Evolutionary conservation across 306 rosid species (phyloP), one percentile per base, ranked within the genome.

Genomic region (Castanopsis chinensis): DNA sequence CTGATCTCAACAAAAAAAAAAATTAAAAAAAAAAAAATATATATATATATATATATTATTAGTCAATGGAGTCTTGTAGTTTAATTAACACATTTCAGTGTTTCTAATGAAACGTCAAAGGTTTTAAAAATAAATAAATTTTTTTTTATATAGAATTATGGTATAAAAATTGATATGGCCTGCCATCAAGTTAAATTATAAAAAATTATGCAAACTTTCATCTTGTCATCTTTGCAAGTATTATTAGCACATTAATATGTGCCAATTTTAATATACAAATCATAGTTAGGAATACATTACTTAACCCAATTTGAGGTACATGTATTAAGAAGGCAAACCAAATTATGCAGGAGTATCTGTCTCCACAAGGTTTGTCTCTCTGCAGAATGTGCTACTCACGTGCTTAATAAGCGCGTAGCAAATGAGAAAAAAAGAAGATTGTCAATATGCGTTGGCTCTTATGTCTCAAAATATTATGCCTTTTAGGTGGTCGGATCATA

Each of bases 401-500:
- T 18, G 67, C 77, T 20, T 15, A 1, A 32, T 10, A 21, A 28
- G 73, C 73, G 78, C 73, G 67, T 72, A 33, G 4, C 27, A 18
- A 12, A 49, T 12, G 53, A 49, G 17, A 10, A 49, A 13, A 41
- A 41, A 41, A 41, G 45, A 8, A 41, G 45, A 19, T 67, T 18
- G 52, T 18, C 25, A 6, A 18, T 6, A 67, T 67, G 51, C 27
- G 0, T 9, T 33, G 72, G 52, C 27, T 33, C 71, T 7, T 2
- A 4, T 67, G 71, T 67, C 71, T 67, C 51, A 78, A 70, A 4
- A 27, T 41, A 57, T 57, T 3, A 30, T 15, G 67, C 20, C 45
- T 53, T 76, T 77, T 67, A 20, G 81, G 59, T 67, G 70, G 70
- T 78, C 76, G 60, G 81, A 35, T 69, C 75, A 56, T 25, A 10